A percentile compares a stretch with the other conserved stretches of the same genome.
These are phyloP conservation scores for Nigrospora osmanthi DNA, from an alignment of 2,329 filamentous ascomycete genomes.

Conservation along the genomic window DNA sequence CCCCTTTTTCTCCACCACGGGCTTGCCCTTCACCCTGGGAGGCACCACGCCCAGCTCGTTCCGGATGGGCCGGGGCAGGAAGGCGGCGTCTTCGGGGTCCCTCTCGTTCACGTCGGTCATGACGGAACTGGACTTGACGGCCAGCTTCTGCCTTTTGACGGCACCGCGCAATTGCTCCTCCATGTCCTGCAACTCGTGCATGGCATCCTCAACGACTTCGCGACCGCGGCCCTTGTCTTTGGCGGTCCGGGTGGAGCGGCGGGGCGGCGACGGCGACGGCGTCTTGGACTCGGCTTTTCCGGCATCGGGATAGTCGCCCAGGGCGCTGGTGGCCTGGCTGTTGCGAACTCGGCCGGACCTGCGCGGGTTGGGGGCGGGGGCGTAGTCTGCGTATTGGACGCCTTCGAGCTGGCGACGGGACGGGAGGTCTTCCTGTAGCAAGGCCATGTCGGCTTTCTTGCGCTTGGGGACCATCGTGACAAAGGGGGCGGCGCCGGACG, in stretches of 20 bases:
- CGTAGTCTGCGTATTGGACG: not conserved
- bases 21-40: no score
- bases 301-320: not conserved
- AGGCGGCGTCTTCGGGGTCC: slow-evolving; percentile 26
- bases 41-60: not conserved
- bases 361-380: slow-evolving; percentile 1
- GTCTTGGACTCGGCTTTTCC: not conserved
- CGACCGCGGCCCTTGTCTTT: slow-evolving; percentile 2
- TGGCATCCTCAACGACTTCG: slow-evolving; percentile 27
- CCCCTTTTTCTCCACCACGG: not conserved
- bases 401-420: slow-evolving; percentile 1
- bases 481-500: not conserved
- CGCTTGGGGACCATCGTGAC: slow-evolving; percentile 27
- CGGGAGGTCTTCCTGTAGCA: slow-evolving; percentile 5
- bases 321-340: not conserved
- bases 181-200: slow-evolving; percentile 40
- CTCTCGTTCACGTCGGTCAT: slow-evolving; percentile 6
- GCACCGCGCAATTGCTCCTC: slow-evolving; percentile 35
- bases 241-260: not conserved
- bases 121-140: slow-evolving; percentile 33
- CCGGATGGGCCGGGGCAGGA: slow-evolving; percentile 10
- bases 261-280: not conserved
- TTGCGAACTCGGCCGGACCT: not conserved
- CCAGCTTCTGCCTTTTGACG: slow-evolving; percentile 36
- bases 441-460: slow-evolving; percentile 20